phyloP scores from a whole-genome alignment of 2,329 filamentous ascomycete genomes.

The Corynespora cassiicola region DNA sequence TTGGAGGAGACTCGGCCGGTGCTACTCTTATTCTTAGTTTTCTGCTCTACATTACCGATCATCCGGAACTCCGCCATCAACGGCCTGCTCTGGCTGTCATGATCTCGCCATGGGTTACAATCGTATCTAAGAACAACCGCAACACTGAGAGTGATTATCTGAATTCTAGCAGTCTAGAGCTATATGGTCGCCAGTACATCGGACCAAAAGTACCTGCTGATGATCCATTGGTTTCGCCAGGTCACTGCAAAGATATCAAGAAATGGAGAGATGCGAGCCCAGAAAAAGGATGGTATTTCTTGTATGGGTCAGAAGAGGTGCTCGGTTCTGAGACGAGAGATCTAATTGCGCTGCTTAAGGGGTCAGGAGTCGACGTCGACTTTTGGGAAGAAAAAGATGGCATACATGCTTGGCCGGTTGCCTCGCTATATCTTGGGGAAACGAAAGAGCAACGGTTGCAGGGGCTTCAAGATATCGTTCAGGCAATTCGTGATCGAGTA shows the following conservation, averaged over 20 bases:
- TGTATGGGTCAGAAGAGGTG: slow-evolving; percentile 79
- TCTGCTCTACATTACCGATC: slow-evolving; percentile 69
- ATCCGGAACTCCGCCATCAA: slow-evolving; percentile 50
- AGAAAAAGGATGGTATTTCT: slow-evolving; percentile 69
- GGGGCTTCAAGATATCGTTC: slow-evolving; percentile 55
- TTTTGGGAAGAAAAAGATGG: slow-evolving; percentile 68
- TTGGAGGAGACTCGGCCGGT: slow-evolving; percentile 82
- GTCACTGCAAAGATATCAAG: slow-evolving; percentile 68
- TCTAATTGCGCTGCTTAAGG: slow-evolving; percentile 63
- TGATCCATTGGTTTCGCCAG: slow-evolving; percentile 72
- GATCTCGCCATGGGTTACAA: slow-evolving; percentile 81
- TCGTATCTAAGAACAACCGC: slow-evolving; percentile 71
- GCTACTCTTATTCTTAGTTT: slow-evolving; percentile 76
- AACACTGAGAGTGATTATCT: slow-evolving; percentile 80
- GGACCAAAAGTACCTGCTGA: slow-evolving; percentile 57
- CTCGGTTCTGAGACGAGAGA: slow-evolving; percentile 73
- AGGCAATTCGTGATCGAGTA: slow-evolving; percentile 39
- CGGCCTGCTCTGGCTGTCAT: slow-evolving; percentile 70
- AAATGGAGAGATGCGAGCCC: slow-evolving; percentile 75
- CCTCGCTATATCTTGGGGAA: slow-evolving; percentile 62
- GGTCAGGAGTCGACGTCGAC: slow-evolving; percentile 61
- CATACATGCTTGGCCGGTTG: slow-evolving; percentile 85
- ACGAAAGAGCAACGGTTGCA: slow-evolving; percentile 53
- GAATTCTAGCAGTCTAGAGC: slow-evolving; percentile 68
- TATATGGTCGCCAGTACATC: slow-evolving; percentile 74